Evolutionary conservation across 352 stramenopile genomes (phyloP), one percentile per base, ranked within the genome.

Genomic region (Phytophthora boehmeriae): DNA sequence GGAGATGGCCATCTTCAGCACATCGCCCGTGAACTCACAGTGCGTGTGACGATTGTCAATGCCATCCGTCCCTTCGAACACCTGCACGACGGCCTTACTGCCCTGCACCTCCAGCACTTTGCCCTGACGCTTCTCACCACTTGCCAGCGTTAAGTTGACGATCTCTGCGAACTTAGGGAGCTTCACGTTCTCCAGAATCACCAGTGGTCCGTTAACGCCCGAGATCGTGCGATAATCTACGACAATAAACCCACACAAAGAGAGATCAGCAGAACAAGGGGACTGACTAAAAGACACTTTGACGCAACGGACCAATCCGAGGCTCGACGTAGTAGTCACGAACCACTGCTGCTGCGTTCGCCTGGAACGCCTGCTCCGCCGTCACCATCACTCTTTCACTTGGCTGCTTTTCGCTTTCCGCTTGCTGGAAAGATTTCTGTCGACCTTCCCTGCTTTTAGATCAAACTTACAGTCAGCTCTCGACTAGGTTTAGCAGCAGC

Each of bases 141-240:
- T 98, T 28, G 97, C 92, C 27, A 99, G 88, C 53, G 81, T 98
- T 59, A 99, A 78, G 74, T 99, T 99, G 43, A 99, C 98, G 78
- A 99, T 99, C 85, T 99, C 98, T 10, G 93, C 92, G 71, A 97
- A 99, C 80, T 98, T 98, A 39, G 98, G 97, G 45, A 93, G 73
- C 87, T 99, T 99, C 53, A 99, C 98, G 83, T 99, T 99, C 75
- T 99, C 97, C 52, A 99, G 84, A 61, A 99, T 98, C 20, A 99
- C 98, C 46, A 99, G 78, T 60, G 98, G 98, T 59, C 98, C 97
- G 70, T 99, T 99, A 22, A 99, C 97, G 66, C 96, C 96, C 47
- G 90, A 95, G 81, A 99, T 99, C 32, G 97, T 99, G 56, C 96
- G 95, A 67, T 98, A 98, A 63, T 97, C 87, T 95, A 74, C 56